Evolutionary conservation across 176 grass and related monocot genomes (phyloP), one percentile per base, ranked within the genome.

Genomic region (Cocos nucifera): DNA sequence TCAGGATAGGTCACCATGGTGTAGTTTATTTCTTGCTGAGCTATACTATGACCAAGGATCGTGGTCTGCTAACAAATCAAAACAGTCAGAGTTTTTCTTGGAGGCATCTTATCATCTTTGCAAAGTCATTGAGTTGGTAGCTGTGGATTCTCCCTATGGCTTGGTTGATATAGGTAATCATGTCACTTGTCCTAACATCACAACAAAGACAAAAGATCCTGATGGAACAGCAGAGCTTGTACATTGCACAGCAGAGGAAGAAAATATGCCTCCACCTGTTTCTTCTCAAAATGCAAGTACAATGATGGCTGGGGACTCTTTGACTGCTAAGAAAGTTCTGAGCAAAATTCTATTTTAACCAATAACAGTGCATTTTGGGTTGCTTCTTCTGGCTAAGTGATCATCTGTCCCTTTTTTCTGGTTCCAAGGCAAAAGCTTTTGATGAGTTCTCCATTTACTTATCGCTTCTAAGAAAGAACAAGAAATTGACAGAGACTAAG

Each of bases 1-100:
- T 81, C 51, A 79, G 75, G 72, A 82, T 62, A 73, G 83, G 68
- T 87, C 91, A 69, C 69, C 49, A 12, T 22, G 73, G 25, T 96
- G 86, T 61, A 73, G 75, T 69, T 90, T 96, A 84, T 96, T 90
- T 96, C 78, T 96, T 65, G 86, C 83, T 79, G 86, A 96, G 73
- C 25, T 96, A 70, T 96, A 83, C 75, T 87, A 85, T 79, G 91
- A 96, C 75, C 70, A 12, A 53, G 91, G 80, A 72, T 65, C 82
- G 26, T 86, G 74, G 81, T 83, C 75, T 74, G 67, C 69, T 75
- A 82, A 59, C 65, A 80, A 73, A 79, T 75, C 65, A 65, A 80
- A 69, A 75, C 78, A 70, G 51, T 74, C 64, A 35, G 62, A 73
- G 26, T 79, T 85, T 44, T 61, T 87, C 18, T 79, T 78, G 77